Base-by-base conservation (phyloP, 148 eudicot genomes). In the Drosera capensis region DNA sequence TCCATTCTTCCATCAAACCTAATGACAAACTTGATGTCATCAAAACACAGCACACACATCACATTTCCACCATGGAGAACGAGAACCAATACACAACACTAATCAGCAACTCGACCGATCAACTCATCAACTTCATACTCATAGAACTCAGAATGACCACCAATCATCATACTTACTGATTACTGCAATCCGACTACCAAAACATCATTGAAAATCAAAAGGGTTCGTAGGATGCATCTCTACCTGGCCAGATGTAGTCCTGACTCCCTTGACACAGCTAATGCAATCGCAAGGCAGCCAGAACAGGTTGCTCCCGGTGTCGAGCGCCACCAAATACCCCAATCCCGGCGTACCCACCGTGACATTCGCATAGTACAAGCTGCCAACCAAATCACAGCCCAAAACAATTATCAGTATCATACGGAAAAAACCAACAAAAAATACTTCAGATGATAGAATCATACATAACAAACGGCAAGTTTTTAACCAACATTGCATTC, bases 221-320 rank as follows among this genome's bases (percentile, higher is more conserved):
- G n/a, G n/a, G 14, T 9, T 2, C 31, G 11, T 28, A 34, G 15
- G 22, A 51, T 72, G 28, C n/a, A n/a, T n/a, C n/a, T n/a, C n/a
- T 65, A 77, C 83, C 42, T 34, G 39, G 37, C 78, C 75, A 9
- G 48, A 0, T 38, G 43, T 25, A 22, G 60, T 35, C 38, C 14
- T 40, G 39, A 66, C 40, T 14, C 40, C 49, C 35, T 45, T 57
- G 20, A 54, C 70, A 34, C 78, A 76, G n/a, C 48, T 58, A 23
- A 15, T 37, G 36, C 83, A 77, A 49, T 77, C 78, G 34, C 83
- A 77, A 9, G 83, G 83, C 44, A 77, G 55, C 83, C 83, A 77
- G 46, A 77, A 72, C 31, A 77, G 56, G 65, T 69, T 56, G 25
- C 83, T 77, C 29, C 83, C 83, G 1, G 83, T 77, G 58, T 77